phyloP scores from a whole-genome alignment of 2,329 filamentous ascomycete species.

The Colletotrichum truncatum region DNA sequence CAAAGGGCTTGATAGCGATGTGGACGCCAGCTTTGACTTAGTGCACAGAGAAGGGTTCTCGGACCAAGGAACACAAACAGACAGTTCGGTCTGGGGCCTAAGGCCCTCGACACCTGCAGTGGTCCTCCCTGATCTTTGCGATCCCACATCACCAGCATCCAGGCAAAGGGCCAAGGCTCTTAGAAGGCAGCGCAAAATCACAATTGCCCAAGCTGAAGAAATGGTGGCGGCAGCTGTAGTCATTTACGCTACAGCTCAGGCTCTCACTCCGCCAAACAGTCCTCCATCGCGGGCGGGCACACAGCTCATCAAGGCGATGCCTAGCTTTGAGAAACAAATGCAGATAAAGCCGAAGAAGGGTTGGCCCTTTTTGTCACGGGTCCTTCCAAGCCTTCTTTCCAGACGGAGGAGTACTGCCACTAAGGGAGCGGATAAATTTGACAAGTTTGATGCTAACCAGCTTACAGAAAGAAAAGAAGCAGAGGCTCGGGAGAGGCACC shows the following conservation, averaged over 20 bases:
- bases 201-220: conserved; percentile 59
- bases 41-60: conserved; percentile 5
- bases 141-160: conserved; percentile 47
- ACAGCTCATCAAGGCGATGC: conserved; percentile 35
- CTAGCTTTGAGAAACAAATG: conserved; percentile 38
- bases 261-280: conserved; percentile 52
- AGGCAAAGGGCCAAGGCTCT: conserved; percentile 53
- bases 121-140: conserved; percentile 52
- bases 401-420: conserved; percentile 42
- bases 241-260: conserved; percentile 61
- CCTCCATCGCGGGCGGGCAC: conserved; percentile 34
- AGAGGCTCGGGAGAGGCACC: conserved; percentile 48
- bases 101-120: conserved; percentile 58
- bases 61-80: conserved; percentile 29
- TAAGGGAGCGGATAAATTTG: conserved; percentile 48
- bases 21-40: conserved; percentile 8
- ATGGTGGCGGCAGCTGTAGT: conserved; percentile 63
- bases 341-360: conserved; percentile 36
- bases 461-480: conserved; percentile 66
- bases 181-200: conserved; percentile 54
- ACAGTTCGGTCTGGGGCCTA: conserved; percentile 38
- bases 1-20: neutral
- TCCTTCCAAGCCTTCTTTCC: conserved; percentile 34
- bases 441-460: conserved; percentile 63
- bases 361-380: conserved; percentile 41